Evolutionary conservation across 78 protist genomes (phyloP), one percentile per base, ranked within the genome.

Genomic region (Dictyostelium intermedium): DNA sequence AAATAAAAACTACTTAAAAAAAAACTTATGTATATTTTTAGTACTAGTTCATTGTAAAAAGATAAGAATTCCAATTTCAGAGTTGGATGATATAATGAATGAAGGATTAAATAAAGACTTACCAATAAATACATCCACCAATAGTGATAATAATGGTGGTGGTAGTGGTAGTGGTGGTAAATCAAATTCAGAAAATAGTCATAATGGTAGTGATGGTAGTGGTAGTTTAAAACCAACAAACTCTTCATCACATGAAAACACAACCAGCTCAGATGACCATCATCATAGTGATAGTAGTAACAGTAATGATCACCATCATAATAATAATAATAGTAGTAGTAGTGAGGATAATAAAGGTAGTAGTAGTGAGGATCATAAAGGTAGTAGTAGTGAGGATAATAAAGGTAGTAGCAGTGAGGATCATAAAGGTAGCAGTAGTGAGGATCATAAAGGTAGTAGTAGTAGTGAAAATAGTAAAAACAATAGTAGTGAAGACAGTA

Each of bases 181-280:
- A 27, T 35, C 81, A 56, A 23, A 20, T 50, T 66, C 41, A 70
- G 41, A 25, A 10, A 35, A 34, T 18, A 32, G 79, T 16, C 39
- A n/a, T 47, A 83, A 5, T 27, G 39, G 23, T 4, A 66, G 11
- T n/a, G 37, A 14, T 32, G 10, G 7, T 63, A 73, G 45, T 47
- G 6, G 30, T 35, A 16, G 78, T 5, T 18, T 32, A 9, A 61
- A 63, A n/a, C 35, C 87, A 82, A 5, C 87, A 20, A 82, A 56
- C 50, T 14, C 77, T 60, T 53, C 78, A 82, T 60, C 86, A 41
- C 83, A 77, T 18, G 53, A n/a, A n/a, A n/a, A n/a, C n/a, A n/a
- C n/a, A n/a, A n/a, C n/a, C n/a, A n/a, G n/a, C n/a, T n/a, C n/a
- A n/a, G n/a, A n/a, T 3, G 27, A 23, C 5, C 3, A 8, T 7